These are phyloP conservation scores for Cercospora brassicicola DNA, from an alignment of 2,329 filamentous ascomycete genomes.

Conservation along the genomic window DNA sequence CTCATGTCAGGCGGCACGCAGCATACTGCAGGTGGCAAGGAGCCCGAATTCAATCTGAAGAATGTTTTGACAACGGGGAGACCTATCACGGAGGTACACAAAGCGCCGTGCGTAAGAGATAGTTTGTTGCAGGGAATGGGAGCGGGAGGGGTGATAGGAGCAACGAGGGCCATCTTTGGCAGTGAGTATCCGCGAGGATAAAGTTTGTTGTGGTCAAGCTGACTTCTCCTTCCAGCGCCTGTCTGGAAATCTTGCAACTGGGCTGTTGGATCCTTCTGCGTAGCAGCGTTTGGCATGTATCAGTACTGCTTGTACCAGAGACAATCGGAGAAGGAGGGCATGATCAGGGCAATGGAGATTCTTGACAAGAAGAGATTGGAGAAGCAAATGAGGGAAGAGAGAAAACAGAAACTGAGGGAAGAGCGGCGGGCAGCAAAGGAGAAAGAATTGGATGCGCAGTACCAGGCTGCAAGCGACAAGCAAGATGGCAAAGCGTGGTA, in stretches of 20 bases:
- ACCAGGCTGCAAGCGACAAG: constrained; percentile 32
- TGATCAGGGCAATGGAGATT: constrained; percentile 82
- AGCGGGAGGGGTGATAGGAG: constrained; percentile 72
- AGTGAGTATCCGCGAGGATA: constrained; percentile 54
- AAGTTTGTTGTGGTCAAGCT: not conserved
- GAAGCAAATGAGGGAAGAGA: constrained; percentile 52
- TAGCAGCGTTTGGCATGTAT: constrained; percentile 70
- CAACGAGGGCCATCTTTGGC: constrained; percentile 70
- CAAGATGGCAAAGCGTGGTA: constrained; percentile 37
- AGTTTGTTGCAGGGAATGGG: constrained; percentile 81
- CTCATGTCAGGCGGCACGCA: constrained; percentile 57
- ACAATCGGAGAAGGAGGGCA: constrained; percentile 72
- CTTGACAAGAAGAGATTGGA: constrained; percentile 71
- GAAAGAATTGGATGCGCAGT: constrained; percentile 44
- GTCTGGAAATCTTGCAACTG: constrained; percentile 74
- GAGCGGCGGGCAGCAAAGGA: constrained; percentile 47
- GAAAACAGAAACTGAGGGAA: constrained; percentile 43
- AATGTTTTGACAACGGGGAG: constrained; percentile 66
- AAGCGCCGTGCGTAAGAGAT: constrained; percentile 80
- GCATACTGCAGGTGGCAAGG: constrained; percentile 63
- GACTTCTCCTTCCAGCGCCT: constrained; percentile 47
- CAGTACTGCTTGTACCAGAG: constrained; percentile 80
- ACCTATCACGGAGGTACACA: constrained; percentile 72
- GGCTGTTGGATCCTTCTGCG: constrained; percentile 75
- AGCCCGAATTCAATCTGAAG: constrained; percentile 53